Conservation (phyloP, 179 eudicot genomes). For the Beta corolliflora region DNA sequence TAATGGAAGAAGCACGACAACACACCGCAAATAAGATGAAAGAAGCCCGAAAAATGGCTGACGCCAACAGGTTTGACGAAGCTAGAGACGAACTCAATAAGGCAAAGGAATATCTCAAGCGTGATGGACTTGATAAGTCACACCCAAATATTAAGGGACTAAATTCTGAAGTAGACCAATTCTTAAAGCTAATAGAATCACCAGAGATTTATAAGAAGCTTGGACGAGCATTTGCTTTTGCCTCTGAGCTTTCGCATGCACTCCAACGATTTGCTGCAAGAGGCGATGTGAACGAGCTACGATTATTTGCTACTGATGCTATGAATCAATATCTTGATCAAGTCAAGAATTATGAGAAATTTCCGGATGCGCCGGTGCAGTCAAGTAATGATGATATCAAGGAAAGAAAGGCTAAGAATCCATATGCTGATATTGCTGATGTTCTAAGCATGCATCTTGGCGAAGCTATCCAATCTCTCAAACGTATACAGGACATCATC, state of each 20-base stretch:
- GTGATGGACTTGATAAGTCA: background rate
- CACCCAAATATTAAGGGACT: background rate
- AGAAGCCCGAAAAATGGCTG: background rate
- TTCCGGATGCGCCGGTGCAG: background rate
- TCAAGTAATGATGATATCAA: too few relatives aligned
- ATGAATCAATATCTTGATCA: background rate
- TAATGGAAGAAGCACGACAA: background rate
- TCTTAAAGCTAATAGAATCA: conserved; percentile 9
- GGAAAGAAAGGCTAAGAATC: too few relatives aligned
- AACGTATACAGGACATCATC: too few relatives aligned
- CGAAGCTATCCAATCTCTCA: too few relatives aligned
- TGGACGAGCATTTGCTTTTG: conserved; percentile 16
- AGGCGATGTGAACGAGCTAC: background rate
- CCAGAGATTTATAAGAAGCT: conserved; percentile 5
- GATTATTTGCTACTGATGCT: background rate
- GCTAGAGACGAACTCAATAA: background rate
- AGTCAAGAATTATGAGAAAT: background rate
- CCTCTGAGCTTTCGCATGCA: conserved; percentile 7
- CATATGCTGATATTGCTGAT: too few relatives aligned
- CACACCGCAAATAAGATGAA: background rate
- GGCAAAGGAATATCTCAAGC: background rate
- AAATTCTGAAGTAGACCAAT: conserved; percentile 2
- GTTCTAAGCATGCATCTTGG: too few relatives aligned
- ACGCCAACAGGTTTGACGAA: background rate
- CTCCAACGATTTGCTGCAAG: conserved; percentile 5